phyloP scores from a whole-genome alignment of 805 yeast genomes.

The Nakazawaea laoshanensis region DNA sequence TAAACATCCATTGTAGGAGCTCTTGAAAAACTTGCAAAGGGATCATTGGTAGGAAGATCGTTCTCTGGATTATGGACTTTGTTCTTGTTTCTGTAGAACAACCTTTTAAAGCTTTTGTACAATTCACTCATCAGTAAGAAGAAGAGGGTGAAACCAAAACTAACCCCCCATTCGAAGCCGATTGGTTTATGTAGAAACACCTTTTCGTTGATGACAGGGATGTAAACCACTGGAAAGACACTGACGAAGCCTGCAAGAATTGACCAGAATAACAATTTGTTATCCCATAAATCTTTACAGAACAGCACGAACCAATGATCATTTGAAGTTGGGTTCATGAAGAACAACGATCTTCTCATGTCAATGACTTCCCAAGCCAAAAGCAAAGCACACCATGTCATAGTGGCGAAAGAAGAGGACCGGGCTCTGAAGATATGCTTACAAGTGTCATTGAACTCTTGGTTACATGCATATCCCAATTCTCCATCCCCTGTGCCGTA shows the following conservation, averaged over 20 bases:
- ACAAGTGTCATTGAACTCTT: conserved; percentile 38
- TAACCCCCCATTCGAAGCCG: conserved; percentile 75
- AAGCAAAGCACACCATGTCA: conserved; percentile 81
- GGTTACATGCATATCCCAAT: conserved; percentile 60
- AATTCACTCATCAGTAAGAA: conserved; percentile 56
- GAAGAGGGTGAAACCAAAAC: conserved; percentile 47
- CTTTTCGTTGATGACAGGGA: conserved; percentile 74
- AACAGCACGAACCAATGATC: conserved; percentile 5
- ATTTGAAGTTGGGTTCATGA: conserved; percentile 53
- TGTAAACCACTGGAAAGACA: conserved; percentile 76
- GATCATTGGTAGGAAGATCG: conserved; percentile 54
- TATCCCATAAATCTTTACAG: conserved; percentile 53
- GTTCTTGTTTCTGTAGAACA: conserved; percentile 32
- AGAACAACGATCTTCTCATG: conserved; percentile 59
- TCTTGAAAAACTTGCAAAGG: conserved; percentile 53
- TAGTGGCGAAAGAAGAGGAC: conserved; percentile 67
- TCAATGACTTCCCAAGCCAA: conserved; percentile 84
- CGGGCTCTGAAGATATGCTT: conserved; percentile 63
- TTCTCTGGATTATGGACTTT: conserved; percentile 50
- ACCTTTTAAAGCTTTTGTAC: conserved; percentile 62
- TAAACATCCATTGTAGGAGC: conserved; percentile 30
- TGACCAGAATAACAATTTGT: conserved; percentile 78
- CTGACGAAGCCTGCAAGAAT: conserved; percentile 59
- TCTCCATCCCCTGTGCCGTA: conserved; percentile 60
- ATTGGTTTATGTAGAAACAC: conserved; percentile 71